phyloP scores from a whole-genome alignment of 208 protist species.

The Sergeia podlipaevii region DNA sequence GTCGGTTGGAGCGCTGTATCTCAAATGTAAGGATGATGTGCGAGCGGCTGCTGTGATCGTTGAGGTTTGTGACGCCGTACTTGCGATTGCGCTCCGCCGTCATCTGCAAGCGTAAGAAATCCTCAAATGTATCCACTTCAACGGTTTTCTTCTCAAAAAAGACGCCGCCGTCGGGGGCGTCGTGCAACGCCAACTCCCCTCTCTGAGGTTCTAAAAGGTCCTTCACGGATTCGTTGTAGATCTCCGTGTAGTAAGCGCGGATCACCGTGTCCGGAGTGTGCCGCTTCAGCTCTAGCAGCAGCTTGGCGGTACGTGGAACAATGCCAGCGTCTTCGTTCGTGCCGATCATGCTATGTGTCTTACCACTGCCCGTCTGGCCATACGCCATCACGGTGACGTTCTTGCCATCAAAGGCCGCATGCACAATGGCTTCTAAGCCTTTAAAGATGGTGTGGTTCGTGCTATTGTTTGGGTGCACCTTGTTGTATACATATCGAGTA shows the following conservation, averaged over 20 bases:
- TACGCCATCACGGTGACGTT: conserved; percentile 86
- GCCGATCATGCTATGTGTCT: conserved; percentile 89
- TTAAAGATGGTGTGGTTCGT: conserved; percentile 79
- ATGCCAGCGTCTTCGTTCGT: conserved; percentile 39
- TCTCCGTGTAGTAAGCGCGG: conserved; percentile 79
- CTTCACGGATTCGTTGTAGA: conserved; percentile 82
- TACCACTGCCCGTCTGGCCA: conserved; percentile 92
- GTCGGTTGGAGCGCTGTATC: conserved; percentile 32
- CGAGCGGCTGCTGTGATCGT: conserved; percentile 75
- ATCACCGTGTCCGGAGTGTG: conserved; percentile 35
- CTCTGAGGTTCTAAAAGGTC: conserved; percentile 65
- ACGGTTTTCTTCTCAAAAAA: conserved; percentile 50
- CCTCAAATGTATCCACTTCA: conserved; percentile 48
- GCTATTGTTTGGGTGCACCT: conserved; percentile 75
- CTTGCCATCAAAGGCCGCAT: conserved; percentile 70
- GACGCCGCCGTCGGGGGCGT: conserved; percentile 33
- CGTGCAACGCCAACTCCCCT: conserved; percentile 33
- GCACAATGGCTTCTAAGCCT: conserved; percentile 69
- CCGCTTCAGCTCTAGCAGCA: conserved; percentile 59
- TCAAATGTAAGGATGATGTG: conserved; percentile 44
- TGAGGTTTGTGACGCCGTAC: conserved; percentile 84
- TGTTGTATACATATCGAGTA: conserved; percentile 80
- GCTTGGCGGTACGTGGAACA: conserved; percentile 41
- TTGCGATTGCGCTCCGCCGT: conserved; percentile 74
- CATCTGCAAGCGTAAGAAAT: conserved; percentile 61